phyloP scores from a whole-genome alignment of 2,329 filamentous ascomycete species.

The Biscogniauxia sp. region DNA sequence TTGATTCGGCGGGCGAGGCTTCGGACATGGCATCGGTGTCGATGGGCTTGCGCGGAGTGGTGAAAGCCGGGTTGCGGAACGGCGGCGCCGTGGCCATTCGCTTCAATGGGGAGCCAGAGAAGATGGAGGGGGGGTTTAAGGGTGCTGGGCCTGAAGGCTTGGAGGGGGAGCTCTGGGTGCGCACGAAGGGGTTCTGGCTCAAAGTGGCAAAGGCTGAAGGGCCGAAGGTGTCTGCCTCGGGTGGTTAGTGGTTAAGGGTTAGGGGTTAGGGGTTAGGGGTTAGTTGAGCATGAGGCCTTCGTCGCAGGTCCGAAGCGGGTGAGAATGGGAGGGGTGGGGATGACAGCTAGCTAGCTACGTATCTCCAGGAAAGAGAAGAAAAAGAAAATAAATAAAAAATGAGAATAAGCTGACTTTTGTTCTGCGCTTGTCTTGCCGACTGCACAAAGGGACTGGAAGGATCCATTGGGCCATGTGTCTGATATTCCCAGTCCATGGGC shows the following conservation, averaged over 20 bases:
- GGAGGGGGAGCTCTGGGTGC: conserved; percentile 33
- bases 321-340: neutral
- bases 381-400: neutral
- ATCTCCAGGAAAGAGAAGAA: no score
- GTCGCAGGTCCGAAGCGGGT: neutral
- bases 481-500: conserved; percentile 67
- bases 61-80: conserved; percentile 64
- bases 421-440: conserved; percentile 40
- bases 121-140: conserved; percentile 37
- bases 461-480: conserved; percentile 56
- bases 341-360: neutral
- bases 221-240: conserved; percentile 33
- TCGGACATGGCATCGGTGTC: conserved; percentile 55
- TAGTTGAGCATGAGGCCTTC: conserved; percentile 13
- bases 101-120: conserved; percentile 42
- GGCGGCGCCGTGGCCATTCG: conserved; percentile 45
- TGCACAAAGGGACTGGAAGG: conserved; percentile 61
- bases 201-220: conserved; percentile 39
- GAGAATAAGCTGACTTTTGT: conserved; percentile 40
- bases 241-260: no score
- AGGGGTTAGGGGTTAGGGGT: no score
- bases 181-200: conserved; percentile 29
- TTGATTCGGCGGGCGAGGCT: conserved; percentile 57
- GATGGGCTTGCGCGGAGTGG: conserved; percentile 57
- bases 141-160: conserved; percentile 20